phyloP scores from a whole-genome alignment of 192 early-diverging fungal genomes.

The Rhizophagus prolifer region DNA sequence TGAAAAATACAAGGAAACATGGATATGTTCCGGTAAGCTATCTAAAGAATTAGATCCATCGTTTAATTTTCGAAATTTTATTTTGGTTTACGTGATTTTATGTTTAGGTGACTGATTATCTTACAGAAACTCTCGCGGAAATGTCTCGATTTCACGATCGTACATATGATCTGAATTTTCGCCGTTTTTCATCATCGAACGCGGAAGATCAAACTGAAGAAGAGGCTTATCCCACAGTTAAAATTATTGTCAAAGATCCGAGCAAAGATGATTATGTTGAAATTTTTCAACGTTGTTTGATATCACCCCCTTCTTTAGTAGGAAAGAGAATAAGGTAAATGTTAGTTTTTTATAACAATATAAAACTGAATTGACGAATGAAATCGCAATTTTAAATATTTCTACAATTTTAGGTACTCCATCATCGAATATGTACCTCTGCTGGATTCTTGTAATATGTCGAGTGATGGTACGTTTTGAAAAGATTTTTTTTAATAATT shows the following conservation, averaged over 20 bases:
- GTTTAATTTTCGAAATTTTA: background rate
- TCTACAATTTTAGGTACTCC: conserved; percentile 63
- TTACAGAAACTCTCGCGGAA: conserved; percentile 71
- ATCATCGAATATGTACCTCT: conserved; percentile 94
- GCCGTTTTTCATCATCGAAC: conserved; percentile 29
- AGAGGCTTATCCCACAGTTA: background rate
- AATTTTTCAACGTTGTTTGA: conserved; percentile 47
- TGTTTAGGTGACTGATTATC: conserved; percentile 65
- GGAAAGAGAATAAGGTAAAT: conserved; percentile 77
- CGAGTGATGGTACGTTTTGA: conserved; percentile 56
- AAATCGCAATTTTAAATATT: background rate
- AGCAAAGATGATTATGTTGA: background rate
- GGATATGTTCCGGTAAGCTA: conserved; percentile 68
- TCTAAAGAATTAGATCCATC: background rate
- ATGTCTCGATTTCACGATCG: conserved; percentile 86
- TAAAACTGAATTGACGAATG: too few species aligned
- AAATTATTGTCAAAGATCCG: conserved; percentile 1
- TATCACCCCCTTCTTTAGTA: conserved; percentile 86
- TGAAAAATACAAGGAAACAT: conserved; percentile 68
- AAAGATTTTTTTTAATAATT: too few species aligned
- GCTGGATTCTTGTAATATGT: conserved; percentile 95
- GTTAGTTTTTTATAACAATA: background rate
- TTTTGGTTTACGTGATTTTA: conserved; percentile 14
- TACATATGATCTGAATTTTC: conserved; percentile 36
- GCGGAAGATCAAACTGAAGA: conserved; percentile 35